Percentiles rank a stretch among this genome's conserved stretches.
These are phyloP conservation scores for Saturnispora gosingensis DNA, from an alignment of 805 yeast genomes.

Conservation along the genomic window DNA sequence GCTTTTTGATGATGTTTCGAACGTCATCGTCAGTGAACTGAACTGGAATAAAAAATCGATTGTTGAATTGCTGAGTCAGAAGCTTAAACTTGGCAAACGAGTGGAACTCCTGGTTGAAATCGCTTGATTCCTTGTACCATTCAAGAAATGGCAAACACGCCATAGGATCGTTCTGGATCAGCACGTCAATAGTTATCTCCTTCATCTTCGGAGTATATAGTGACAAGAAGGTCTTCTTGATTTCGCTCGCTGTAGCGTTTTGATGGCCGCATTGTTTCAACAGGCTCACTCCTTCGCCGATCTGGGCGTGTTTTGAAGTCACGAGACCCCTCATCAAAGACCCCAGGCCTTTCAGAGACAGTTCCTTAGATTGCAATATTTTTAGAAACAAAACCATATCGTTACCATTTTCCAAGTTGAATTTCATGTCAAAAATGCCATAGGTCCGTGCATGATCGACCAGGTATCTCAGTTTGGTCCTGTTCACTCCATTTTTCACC, in stretches of 20 bases:
- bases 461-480: not conserved
- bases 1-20: not conserved
- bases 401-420: not conserved
- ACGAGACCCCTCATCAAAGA: constrained; percentile 1
- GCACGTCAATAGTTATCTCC: constrained; percentile 13
- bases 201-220: constrained; percentile 16
- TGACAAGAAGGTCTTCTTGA: constrained; percentile 6
- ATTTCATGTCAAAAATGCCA: constrained; percentile 1
- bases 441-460: not conserved
- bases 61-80: constrained; percentile 1
- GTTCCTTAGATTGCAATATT: not conserved
- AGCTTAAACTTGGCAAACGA: constrained; percentile 6
- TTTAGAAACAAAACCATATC: constrained; percentile 3
- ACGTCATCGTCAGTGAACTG: constrained; percentile 1
- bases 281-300: not conserved
- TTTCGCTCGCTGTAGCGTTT: not conserved
- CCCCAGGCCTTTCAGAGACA: constrained; percentile 3
- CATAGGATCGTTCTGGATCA: constrained; percentile 16
- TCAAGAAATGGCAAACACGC: constrained; percentile 9
- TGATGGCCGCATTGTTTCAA: not conserved
- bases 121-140: constrained; percentile 4
- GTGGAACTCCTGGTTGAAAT: not conserved
- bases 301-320: not conserved
- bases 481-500: not conserved
- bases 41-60: constrained; percentile 4